phyloP scores from a whole-genome alignment of 805 yeast genomes.

The Wickerhamomyces pijperi region DNA sequence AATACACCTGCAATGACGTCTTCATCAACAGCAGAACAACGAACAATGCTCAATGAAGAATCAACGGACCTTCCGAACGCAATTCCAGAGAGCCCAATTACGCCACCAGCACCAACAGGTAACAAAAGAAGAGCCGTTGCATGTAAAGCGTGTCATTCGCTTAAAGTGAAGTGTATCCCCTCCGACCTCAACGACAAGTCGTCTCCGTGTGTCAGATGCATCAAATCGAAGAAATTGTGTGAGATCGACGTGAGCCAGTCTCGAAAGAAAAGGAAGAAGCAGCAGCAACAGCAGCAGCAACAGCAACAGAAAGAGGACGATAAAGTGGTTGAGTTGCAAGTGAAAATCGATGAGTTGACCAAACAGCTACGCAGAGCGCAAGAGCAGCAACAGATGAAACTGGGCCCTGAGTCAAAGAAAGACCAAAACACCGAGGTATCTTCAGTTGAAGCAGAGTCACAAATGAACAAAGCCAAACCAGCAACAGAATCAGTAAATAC shows the following conservation, averaged over 20 bases:
- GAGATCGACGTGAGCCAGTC: slow-evolving; percentile 54
- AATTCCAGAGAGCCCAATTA: not conserved
- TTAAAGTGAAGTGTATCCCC: slow-evolving; percentile 80
- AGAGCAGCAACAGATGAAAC: slow-evolving; percentile 2
- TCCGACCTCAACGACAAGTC: slow-evolving; percentile 42
- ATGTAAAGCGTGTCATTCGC: slow-evolving; percentile 65
- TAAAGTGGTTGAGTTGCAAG: slow-evolving; percentile 22
- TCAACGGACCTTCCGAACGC: too few species aligned
- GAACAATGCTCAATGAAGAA: too few species aligned
- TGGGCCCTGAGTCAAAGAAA: too few species aligned
- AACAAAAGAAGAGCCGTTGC: slow-evolving; percentile 33
- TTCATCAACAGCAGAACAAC: too few species aligned
- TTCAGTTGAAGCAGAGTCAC: too few species aligned
- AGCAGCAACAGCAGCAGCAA: too few species aligned
- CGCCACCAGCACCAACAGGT: not conserved
- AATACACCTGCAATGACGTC: too few species aligned
- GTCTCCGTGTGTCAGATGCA: slow-evolving; percentile 67
- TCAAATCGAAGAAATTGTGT: slow-evolving; percentile 52
- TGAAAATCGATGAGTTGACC: slow-evolving; percentile 17
- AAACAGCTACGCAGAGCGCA: slow-evolving; percentile 12
- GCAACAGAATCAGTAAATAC: not conserved
- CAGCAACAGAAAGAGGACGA: too few species aligned
- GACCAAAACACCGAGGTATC: too few species aligned
- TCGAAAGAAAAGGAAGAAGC: slow-evolving; percentile 31
- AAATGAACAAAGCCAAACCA: too few species aligned